A percentile compares a stretch with the other conserved stretches of the same genome.
phyloP scores from a whole-genome alignment of 331 rosid genomes.

The Acacia concinna region DNA sequence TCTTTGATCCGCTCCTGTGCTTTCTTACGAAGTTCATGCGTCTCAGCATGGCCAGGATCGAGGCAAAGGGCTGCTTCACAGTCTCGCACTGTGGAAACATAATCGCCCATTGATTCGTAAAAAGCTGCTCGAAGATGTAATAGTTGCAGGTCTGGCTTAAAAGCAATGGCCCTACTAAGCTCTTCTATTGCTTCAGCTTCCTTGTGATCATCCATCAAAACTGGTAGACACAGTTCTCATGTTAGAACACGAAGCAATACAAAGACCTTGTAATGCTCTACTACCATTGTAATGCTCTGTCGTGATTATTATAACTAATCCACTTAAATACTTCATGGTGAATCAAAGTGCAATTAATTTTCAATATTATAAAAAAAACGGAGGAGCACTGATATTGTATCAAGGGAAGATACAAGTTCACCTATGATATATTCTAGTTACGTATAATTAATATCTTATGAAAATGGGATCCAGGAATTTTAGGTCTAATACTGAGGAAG shows the following conservation, averaged over 20 bases:
- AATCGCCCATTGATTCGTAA: constrained; percentile 68
- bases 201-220: constrained; percentile 91
- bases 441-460: background rate
- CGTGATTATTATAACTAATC: constrained; percentile 1
- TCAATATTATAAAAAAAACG: background rate
- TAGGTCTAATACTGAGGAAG: background rate
- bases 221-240: constrained; percentile 47
- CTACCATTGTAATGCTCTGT: constrained; percentile 10
- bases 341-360: background rate
- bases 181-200: constrained; percentile 85
- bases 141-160: constrained; percentile 79
- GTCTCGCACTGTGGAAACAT: constrained; percentile 57
- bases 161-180: constrained; percentile 70
- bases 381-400: background rate
- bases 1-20: constrained; percentile 50
- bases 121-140: constrained; percentile 93
- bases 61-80: constrained; percentile 92
- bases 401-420: background rate
- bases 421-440: background rate
- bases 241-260: constrained; percentile 36
- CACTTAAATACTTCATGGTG: background rate
- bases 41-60: constrained; percentile 68
- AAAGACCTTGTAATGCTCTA: background rate
- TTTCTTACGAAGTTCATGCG: constrained; percentile 58
- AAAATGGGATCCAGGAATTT: background rate